A percentile compares a stretch with the other conserved stretches of the same genome.
Evolutionary conservation across 768 basidiomycete genomes (phyloP).

Genomic region (Russula abietina): DNA sequence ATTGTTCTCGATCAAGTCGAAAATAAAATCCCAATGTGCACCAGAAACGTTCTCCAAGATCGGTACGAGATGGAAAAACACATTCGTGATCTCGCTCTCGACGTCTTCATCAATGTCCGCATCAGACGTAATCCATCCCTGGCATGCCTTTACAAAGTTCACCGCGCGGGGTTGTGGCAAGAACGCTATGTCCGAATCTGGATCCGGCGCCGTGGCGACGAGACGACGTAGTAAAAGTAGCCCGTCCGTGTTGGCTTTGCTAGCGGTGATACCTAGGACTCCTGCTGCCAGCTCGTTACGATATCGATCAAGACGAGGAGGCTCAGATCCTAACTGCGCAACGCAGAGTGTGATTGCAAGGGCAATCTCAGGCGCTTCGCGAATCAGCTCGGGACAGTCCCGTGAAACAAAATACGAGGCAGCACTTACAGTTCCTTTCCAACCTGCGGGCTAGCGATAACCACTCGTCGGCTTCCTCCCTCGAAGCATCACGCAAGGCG

Average conservation of each 20-base stretch:
- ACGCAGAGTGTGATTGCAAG: slow-evolving; percentile 62
- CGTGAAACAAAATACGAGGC: not conserved
- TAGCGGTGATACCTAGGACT: slow-evolving; percentile 57
- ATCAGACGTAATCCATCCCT: slow-evolving; percentile 67
- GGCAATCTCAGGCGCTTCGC: slow-evolving; percentile 60
- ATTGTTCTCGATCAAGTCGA: slow-evolving; percentile 82
- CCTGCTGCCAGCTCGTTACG: slow-evolving; percentile 88
- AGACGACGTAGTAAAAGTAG: slow-evolving; percentile 63
- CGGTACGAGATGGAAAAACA: slow-evolving; percentile 74
- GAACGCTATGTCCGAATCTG: slow-evolving; percentile 76
- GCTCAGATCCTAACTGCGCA: slow-evolving; percentile 58
- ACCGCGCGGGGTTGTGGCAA: slow-evolving; percentile 79
- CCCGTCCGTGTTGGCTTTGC: slow-evolving; percentile 63
- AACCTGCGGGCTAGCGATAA: slow-evolving; percentile 58
- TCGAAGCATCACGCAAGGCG: slow-evolving; percentile 51
- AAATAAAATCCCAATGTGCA: slow-evolving; percentile 88
- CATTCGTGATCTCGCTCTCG: slow-evolving; percentile 66
- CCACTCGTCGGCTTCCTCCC: slow-evolving; percentile 72
- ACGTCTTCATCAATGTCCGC: slow-evolving; percentile 70
- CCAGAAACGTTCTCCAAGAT: slow-evolving; percentile 84
- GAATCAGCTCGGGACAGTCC: not conserved
- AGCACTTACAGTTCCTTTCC: slow-evolving; percentile 53
- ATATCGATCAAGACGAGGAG: slow-evolving; percentile 66
- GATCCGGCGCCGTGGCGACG: slow-evolving; percentile 64
- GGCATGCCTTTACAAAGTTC: slow-evolving; percentile 79